Percentiles rank a stretch among this genome's conserved stretches.
Conservation (phyloP, 495 filamentous ascomycete genomes). For the Podospora pseudopauciseta region DNA sequence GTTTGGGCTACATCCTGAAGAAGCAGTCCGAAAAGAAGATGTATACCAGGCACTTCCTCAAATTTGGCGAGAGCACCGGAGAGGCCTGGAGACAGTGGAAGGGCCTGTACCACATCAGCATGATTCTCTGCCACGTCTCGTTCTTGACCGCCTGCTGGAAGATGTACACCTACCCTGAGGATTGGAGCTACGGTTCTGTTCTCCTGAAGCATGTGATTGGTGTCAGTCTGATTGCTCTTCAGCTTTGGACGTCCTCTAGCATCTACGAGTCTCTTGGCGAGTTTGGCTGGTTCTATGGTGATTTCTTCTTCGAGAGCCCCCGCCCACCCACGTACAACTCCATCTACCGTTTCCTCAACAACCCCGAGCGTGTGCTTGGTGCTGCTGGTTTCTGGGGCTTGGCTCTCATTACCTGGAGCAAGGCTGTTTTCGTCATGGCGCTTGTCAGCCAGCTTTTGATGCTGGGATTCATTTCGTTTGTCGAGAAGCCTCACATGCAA, state of each 20-base stretch:
- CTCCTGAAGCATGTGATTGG: constrained; percentile 86
- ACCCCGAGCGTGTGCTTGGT: constrained; percentile 90
- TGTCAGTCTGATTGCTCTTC: constrained; percentile 72
- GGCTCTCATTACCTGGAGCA: constrained; percentile 85
- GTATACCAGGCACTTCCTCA: constrained; percentile 96
- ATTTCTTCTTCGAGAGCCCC: constrained; percentile 90
- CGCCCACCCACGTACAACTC: constrained; percentile 91
- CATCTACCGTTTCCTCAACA: constrained; percentile 97
- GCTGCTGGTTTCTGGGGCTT: constrained; percentile 95
- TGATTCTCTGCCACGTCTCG: constrained; percentile 79
- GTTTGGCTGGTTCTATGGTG: constrained; percentile 98
- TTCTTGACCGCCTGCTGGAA: constrained; percentile 94
- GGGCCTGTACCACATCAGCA: constrained; percentile 87
- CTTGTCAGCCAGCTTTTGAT: constrained; percentile 79
- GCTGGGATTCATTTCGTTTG: constrained; percentile 83
- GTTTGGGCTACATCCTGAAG: constrained; percentile 79
- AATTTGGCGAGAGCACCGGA: constrained; percentile 82
- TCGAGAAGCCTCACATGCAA: constrained; percentile 97
- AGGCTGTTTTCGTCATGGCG: constrained; percentile 76
- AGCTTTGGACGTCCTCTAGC: constrained; percentile 88
- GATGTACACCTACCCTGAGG: constrained; percentile 80
- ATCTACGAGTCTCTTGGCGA: constrained; percentile 96
- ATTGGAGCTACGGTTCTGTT: constrained; percentile 80
- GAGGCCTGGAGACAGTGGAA: constrained; percentile 99
- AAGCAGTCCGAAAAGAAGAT: constrained; percentile 82